Percentiles rank a stretch among this genome's conserved stretches.
phyloP scores from a whole-genome alignment of 108 stramenopile genomes.

The Chaetoceros muelleri region DNA sequence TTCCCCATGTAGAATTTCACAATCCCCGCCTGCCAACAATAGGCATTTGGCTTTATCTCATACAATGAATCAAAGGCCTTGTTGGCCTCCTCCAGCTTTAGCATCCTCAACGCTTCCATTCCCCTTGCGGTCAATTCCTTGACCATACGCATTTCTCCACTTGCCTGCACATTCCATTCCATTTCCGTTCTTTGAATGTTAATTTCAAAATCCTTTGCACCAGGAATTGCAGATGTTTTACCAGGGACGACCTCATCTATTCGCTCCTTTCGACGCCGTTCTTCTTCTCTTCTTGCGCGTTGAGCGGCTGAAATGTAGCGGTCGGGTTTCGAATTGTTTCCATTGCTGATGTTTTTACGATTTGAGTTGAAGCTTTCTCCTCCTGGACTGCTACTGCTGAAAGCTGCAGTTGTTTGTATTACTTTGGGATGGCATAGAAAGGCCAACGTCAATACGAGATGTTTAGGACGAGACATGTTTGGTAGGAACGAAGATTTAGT shows the following conservation, averaged over 20 bases:
- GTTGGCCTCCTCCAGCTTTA: conserved; percentile 42
- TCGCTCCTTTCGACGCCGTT: conserved; percentile 40
- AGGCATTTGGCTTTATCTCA: conserved; percentile 54
- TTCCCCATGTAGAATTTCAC: conserved; percentile 61
- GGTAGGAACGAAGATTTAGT: too few relatives aligned
- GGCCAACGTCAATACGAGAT: too few relatives aligned
- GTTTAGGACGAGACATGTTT: too few relatives aligned
- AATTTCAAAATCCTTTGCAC: conserved; percentile 45
- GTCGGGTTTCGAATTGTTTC: not conserved
- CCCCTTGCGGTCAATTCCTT: conserved; percentile 45
- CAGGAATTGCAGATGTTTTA: conserved; percentile 54
- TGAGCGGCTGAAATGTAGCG: conserved; percentile 20
- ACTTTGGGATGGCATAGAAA: too few relatives aligned
- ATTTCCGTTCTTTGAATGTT: conserved; percentile 51
- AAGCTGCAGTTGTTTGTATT: too few relatives aligned
- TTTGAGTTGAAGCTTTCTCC: too few relatives aligned
- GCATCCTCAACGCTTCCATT: conserved; percentile 40
- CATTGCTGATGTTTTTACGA: too few relatives aligned
- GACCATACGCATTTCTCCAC: conserved; percentile 35
- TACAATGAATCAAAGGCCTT: conserved; percentile 50
- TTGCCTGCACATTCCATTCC: conserved; percentile 45
- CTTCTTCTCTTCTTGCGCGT: conserved; percentile 58
- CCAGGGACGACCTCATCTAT: conserved; percentile 54
- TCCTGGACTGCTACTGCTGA: too few relatives aligned
- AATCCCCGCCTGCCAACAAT: conserved; percentile 73